A percentile compares a stretch with the other conserved stretches of the same genome.
Evolutionary conservation across 495 filamentous ascomycete genomes (phyloP).

Genomic region (Immersiella caudata): DNA sequence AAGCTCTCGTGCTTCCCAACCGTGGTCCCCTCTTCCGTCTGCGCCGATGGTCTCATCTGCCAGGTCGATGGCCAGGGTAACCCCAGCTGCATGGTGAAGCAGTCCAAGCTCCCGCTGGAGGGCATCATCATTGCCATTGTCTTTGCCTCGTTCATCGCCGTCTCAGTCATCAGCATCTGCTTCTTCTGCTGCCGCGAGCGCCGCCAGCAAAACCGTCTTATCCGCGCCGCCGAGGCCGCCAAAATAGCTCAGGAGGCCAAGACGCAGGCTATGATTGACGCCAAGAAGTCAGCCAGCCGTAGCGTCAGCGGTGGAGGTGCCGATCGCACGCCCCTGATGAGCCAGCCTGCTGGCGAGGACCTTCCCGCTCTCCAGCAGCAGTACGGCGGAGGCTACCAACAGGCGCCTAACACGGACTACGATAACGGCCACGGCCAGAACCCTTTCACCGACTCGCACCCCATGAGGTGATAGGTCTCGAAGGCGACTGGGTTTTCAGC

Average conservation of each 20-base stretch:
- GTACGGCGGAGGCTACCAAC: slow-evolving; percentile 14
- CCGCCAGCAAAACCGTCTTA: slow-evolving; percentile 35
- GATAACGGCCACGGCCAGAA: slow-evolving; percentile 20
- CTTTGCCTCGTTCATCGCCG: slow-evolving; percentile 39
- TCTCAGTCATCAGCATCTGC: slow-evolving; percentile 37
- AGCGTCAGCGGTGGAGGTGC: slow-evolving; percentile 73
- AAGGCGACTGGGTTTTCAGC: not conserved
- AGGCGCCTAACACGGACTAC: slow-evolving; percentile 12
- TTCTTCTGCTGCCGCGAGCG: slow-evolving; percentile 48
- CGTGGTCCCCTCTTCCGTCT: slow-evolving; percentile 35
- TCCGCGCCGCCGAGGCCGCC: slow-evolving; percentile 38
- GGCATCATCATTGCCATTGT: slow-evolving; percentile 48
- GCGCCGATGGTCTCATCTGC: slow-evolving; percentile 52
- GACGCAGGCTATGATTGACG: slow-evolving; percentile 26
- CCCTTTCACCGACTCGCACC: slow-evolving; percentile 32
- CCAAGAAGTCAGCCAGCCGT: slow-evolving; percentile 56
- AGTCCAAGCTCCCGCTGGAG: slow-evolving; percentile 38
- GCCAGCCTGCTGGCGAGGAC: slow-evolving; percentile 12
- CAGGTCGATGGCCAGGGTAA: slow-evolving; percentile 36
- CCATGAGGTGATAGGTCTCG: slow-evolving; percentile 22
- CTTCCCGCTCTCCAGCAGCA: slow-evolving; percentile 21
- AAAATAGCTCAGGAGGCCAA: slow-evolving; percentile 42
- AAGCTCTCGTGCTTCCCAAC: slow-evolving; percentile 45
- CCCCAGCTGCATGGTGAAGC: slow-evolving; percentile 47
- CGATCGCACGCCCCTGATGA: slow-evolving; percentile 40